Evolutionary conservation across 2,329 filamentous ascomycete species (phyloP), one percentile per base, ranked within the genome.

Genomic region (Dothidotthia symphoricarpi): DNA sequence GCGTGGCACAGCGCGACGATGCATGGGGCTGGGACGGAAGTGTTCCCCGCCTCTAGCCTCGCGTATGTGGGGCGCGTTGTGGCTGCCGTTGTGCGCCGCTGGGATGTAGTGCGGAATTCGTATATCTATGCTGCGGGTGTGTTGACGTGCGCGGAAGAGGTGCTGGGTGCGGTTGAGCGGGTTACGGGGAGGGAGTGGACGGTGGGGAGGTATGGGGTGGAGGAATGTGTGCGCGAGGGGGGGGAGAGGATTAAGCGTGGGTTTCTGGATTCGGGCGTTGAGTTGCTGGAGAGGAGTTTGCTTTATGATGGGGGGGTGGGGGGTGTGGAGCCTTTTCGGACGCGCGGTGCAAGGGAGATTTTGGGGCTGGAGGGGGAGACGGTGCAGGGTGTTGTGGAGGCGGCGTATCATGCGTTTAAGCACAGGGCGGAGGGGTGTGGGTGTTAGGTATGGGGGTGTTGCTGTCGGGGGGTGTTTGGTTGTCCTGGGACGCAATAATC

Each of bases 1-100:
- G 49, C 64, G 42, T 69, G 67, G 66, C 60, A 68, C 16, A 68
- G 63, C 36, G 64, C 61, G 2, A 67, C 64, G 1, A 47, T 70
- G 3, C 61, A 66, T 16, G 67, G 66, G 6, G 53, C 46, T 2
- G 67, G 65, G 7, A 49, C 51, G 3, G 65, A 67, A 38, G 28
- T 25, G 0, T 69, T 69, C 39, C 57, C 67, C 11, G 65, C 55
- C 1, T 63, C 61, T 12, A 69, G 64, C 12, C 47, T 63, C 5
- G 37, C 42, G 34, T 61, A 59, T 53, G 53, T 62, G 2, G 63
- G 65, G 3, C 36, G 45, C 10, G 56, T 63, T 1, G 53, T 67
- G 3, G 42, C 39, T 3, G 44, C 48, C 7, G 43, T 63, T 1
- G 34, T 68, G 0, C 12, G 45, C 32, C 47, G 61, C 22, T 69